Evolutionary conservation across 805 yeast genomes (phyloP).

Genomic region (Tetrapisispora nanseiensis): DNA sequence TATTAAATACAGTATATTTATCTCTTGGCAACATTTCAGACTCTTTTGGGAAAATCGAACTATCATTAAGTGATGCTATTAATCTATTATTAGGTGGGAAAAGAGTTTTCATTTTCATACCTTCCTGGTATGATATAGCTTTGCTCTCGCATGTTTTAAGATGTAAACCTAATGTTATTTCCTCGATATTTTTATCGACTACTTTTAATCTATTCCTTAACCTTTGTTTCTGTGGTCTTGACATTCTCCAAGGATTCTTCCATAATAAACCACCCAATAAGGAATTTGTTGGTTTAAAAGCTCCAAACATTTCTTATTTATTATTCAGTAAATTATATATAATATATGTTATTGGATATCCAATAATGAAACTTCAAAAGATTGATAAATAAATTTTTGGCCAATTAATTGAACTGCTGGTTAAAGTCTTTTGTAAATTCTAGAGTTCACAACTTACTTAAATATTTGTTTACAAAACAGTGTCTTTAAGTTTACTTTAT

Average conservation of each 20-base stretch:
- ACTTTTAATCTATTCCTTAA: slow-evolving; percentile 72
- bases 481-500: too few species aligned
- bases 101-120: slow-evolving; percentile 10
- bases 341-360: too few species aligned
- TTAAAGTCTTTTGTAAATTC: too few species aligned
- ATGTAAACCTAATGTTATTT: slow-evolving; percentile 25
- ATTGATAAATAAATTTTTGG: background rate
- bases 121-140: slow-evolving; percentile 15
- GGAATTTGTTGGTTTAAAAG: slow-evolving; percentile 20
- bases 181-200: slow-evolving; percentile 70
- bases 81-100: slow-evolving; percentile 22
- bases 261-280: slow-evolving; percentile 31
- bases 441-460: too few species aligned
- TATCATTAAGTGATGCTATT: slow-evolving; percentile 24
- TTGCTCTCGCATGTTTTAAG: slow-evolving; percentile 16
- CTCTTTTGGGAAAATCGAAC: slow-evolving; percentile 60
- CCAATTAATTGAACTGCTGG: too few species aligned
- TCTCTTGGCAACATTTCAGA: slow-evolving; percentile 69
- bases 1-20: slow-evolving; percentile 80
- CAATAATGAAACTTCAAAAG: too few species aligned
- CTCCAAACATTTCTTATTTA: slow-evolving; percentile 1
- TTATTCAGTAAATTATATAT: too few species aligned
- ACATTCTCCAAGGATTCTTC: slow-evolving; percentile 72
- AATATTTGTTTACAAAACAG: too few species aligned
- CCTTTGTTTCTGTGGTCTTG: slow-evolving; percentile 70